Base-by-base conservation (phyloP, 495 filamentous ascomycete species). In the Aspergillus panamensis region DNA sequence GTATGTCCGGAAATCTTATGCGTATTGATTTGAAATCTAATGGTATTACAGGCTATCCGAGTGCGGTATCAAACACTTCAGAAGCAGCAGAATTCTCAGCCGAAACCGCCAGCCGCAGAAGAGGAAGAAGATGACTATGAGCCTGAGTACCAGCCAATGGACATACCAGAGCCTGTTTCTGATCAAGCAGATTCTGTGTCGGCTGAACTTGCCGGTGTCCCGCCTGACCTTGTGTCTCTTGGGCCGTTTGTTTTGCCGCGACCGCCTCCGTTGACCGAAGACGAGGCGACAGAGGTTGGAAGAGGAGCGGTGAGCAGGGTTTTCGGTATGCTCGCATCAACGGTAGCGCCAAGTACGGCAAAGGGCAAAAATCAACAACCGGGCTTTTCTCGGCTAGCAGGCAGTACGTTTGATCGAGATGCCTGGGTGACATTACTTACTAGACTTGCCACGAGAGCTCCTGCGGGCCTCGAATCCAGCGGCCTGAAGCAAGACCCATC, bases 51-150 rank as follows among this genome's bases (percentile, higher is more conserved):
- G 76, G 76, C 66, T 65, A 77, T 84, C 31, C 78, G 80, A 31
- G 67, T 60, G 49, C 76, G 79, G 12, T 75, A 75, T 57, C 65
- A 80, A n/a, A 68, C 73, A 10, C 69, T 80, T 2, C 73, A 66
- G 25, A 76, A 76, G 43, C 59, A 68, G 59, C 75, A 75, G 73
- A 67, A 52, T 69, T 71, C 60, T 69, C 61, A 73, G 72, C 62
- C 74, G 69, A 57, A 67, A 67, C 67, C 74, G 42, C 72, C 75
- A 48, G 64, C 78, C 8, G 72, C 69, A 0, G 86, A 85, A n/a
- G 89, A 93, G 7, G 91, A 96, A 16, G 91, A 96, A 13, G 92
- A 92, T 51, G 87, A 92, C 55, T 95, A 96, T 63, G 91, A 95
- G 59, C 91, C 91, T 0, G 87, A 94, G 71, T 92, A 88, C 63